phyloP scores from a whole-genome alignment of 768 basidiomycete species.

The Clathrus columnatus region DNA sequence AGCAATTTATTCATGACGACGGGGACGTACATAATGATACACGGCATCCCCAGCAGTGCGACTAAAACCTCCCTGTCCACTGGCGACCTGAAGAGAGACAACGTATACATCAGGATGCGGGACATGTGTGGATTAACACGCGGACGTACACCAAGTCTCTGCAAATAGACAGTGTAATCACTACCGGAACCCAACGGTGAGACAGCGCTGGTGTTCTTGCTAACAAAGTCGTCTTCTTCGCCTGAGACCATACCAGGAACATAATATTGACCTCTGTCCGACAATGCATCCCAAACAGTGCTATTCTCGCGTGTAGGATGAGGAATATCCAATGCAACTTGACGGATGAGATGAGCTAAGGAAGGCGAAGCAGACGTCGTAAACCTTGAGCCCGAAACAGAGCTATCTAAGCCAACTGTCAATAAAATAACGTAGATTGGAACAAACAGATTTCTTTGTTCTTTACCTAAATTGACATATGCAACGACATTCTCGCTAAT shows the following conservation, averaged over 20 bases:
- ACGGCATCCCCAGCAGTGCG: constrained; percentile 43
- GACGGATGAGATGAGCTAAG: constrained; percentile 64
- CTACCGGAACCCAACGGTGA: constrained; percentile 73
- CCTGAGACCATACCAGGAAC: constrained; percentile 28
- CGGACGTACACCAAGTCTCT: constrained; percentile 54
- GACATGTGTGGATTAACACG: constrained; percentile 21
- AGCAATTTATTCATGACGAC: constrained; percentile 11
- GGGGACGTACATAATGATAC: constrained; percentile 49
- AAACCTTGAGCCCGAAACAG: constrained; percentile 56
- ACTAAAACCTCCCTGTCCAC: constrained; percentile 29
- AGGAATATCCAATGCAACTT: constrained; percentile 59
- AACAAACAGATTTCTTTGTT: constrained; percentile 7
- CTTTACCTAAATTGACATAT: constrained; percentile 72
- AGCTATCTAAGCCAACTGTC: constrained; percentile 55
- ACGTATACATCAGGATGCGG: constrained; percentile 3
- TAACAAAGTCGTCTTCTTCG: constrained; percentile 13
- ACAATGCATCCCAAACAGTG: constrained; percentile 71
- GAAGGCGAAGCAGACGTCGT: constrained; percentile 63
- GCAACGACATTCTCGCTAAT: constrained; percentile 72
- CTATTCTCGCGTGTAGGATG: constrained; percentile 59
- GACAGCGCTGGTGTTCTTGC: constrained; percentile 29
- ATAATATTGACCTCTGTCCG: constrained; percentile 49
- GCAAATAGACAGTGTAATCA: constrained; percentile 89
- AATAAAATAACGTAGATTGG: neutral
- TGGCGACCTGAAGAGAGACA: constrained; percentile 14